These are phyloP conservation scores for Plectosphaerella cucumerina DNA, from an alignment of 2,329 filamentous ascomycete species.

Conservation along the genomic window DNA sequence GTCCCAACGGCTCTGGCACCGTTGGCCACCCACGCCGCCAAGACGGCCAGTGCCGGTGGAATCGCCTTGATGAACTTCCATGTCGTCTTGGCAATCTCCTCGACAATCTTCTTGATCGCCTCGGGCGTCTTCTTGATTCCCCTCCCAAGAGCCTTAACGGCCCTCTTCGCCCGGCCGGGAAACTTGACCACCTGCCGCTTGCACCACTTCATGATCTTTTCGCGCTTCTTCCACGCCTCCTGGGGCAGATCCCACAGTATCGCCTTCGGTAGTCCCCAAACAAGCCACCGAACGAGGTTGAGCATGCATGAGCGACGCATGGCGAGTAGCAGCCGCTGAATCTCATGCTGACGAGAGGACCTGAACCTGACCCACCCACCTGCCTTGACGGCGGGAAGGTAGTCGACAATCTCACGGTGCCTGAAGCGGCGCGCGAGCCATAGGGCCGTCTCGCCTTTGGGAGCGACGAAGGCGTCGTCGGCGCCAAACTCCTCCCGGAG, in stretches of 20 bases:
- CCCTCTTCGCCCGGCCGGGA: conserved; percentile 19
- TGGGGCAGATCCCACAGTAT: conserved; percentile 7
- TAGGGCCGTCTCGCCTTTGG: conserved; percentile 40
- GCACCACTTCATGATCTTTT: conserved; percentile 23
- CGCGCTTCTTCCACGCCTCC: conserved; percentile 19
- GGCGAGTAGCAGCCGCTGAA: conserved; percentile 19
- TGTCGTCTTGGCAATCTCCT: conserved; percentile 13
- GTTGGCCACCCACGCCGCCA: conserved; percentile 23
- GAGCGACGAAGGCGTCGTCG: conserved; percentile 37
- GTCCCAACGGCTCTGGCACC: conserved; percentile 19
- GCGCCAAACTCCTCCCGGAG: conserved; percentile 34
- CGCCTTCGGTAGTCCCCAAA: conserved; percentile 22
- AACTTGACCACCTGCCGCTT: conserved; percentile 19
- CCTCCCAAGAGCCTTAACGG: conserved; percentile 9
- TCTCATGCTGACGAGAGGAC: conserved; percentile 22
- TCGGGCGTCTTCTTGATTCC: conserved; percentile 18
- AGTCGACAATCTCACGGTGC: conserved; percentile 38
- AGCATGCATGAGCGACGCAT: conserved; percentile 12
- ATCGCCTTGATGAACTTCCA: conserved; percentile 16
- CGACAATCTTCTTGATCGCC: conserved; percentile 10
- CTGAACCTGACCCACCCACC: conserved; percentile 34
- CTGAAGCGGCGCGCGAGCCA: conserved; percentile 35
- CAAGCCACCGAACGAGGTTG: conserved; percentile 17
- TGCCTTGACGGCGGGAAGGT: conserved; percentile 32
- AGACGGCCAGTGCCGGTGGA: conserved; percentile 18